Percentiles rank a stretch among this genome's conserved stretches.
These are phyloP conservation scores for Crithidia bombi DNA, from an alignment of 208 protist genomes.

Conservation along the genomic window DNA sequence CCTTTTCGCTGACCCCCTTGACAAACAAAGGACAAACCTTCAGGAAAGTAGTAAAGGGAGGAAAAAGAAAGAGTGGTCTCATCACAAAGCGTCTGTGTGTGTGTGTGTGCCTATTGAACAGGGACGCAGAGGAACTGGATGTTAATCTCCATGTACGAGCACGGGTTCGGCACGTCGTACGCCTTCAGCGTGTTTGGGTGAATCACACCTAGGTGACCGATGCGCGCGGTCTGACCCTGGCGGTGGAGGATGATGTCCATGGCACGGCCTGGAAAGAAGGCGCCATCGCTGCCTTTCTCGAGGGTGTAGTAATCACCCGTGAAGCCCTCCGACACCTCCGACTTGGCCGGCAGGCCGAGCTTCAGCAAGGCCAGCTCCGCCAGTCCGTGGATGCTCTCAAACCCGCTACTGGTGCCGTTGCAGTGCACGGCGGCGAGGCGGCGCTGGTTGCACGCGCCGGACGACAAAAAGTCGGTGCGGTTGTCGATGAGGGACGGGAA, in stretches of 20 bases:
- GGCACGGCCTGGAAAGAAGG: slow-evolving; percentile 91
- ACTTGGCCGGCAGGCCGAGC: slow-evolving; percentile 59
- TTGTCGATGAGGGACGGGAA: slow-evolving; percentile 84
- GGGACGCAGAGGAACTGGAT: slow-evolving; percentile 78
- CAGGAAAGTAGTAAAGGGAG: slow-evolving; percentile 5
- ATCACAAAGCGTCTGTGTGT: no score
- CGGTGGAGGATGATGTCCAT: slow-evolving; percentile 88
- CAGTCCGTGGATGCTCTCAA: slow-evolving; percentile 85
- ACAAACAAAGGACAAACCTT: no score
- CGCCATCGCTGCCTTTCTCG: slow-evolving; percentile 69
- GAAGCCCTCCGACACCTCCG: slow-evolving; percentile 26
- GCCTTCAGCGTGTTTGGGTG: slow-evolving; percentile 93
- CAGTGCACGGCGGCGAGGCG: slow-evolving; percentile 89
- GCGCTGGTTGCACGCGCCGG: slow-evolving; percentile 91
- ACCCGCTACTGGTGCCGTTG: slow-evolving; percentile 68
- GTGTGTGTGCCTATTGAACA: no score
- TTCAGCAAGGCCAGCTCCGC: slow-evolving; percentile 77
- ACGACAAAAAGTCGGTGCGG: slow-evolving; percentile 50
- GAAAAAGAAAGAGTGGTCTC: not conserved
- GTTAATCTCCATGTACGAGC: slow-evolving; percentile 94
- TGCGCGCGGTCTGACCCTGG: slow-evolving; percentile 48
- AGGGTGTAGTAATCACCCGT: slow-evolving; percentile 57
- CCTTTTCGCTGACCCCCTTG: not conserved
- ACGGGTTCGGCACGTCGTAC: slow-evolving; percentile 93
- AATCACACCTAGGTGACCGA: slow-evolving; percentile 87